Conservation (phyloP, 2,329 filamentous ascomycete species). For the Colletotrichum destructivum region DNA sequence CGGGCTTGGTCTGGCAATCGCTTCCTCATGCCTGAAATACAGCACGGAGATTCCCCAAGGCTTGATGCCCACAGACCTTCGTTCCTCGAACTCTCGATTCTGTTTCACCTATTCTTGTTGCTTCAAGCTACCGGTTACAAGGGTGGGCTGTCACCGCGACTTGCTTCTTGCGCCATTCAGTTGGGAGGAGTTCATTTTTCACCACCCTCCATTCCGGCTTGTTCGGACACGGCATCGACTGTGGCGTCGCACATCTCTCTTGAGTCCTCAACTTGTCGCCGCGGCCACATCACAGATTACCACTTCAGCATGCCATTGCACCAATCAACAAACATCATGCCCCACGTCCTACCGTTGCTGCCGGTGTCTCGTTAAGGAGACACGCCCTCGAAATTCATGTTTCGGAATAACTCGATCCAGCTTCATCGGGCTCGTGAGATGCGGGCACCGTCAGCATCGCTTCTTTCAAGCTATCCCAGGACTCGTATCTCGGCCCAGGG, state of each 20-base stretch:
- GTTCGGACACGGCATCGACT: slow-evolving; percentile 12
- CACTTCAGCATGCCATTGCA: slow-evolving; percentile 2
- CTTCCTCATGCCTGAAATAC: slow-evolving; percentile 22
- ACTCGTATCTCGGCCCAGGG: slow-evolving; percentile 27
- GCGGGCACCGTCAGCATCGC: too few species aligned
- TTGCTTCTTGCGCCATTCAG: slow-evolving; percentile 3
- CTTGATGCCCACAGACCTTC: slow-evolving; percentile 35
- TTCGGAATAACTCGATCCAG: not conserved
- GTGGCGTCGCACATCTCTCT: not conserved
- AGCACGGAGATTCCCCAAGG: slow-evolving; percentile 34
- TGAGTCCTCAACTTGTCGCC: slow-evolving; percentile 15
- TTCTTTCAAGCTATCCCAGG: not conserved
- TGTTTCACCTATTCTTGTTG: slow-evolving; percentile 35
- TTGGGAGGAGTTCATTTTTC: not conserved
- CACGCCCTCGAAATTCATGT: not conserved
- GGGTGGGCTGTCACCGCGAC: slow-evolving; percentile 2
- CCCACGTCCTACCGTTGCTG: not conserved
- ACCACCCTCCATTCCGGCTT: slow-evolving; percentile 30
- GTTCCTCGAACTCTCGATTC: slow-evolving; percentile 34
- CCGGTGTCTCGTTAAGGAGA: not conserved
- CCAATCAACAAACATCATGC: not conserved
- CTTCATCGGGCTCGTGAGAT: not conserved
- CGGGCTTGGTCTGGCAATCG: slow-evolving; percentile 11
- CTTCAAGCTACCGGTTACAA: slow-evolving; percentile 11
- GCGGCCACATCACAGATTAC: slow-evolving; percentile 21